phyloP scores from a whole-genome alignment of 1,139 yeast genomes.

The Pichia sp. region DNA sequence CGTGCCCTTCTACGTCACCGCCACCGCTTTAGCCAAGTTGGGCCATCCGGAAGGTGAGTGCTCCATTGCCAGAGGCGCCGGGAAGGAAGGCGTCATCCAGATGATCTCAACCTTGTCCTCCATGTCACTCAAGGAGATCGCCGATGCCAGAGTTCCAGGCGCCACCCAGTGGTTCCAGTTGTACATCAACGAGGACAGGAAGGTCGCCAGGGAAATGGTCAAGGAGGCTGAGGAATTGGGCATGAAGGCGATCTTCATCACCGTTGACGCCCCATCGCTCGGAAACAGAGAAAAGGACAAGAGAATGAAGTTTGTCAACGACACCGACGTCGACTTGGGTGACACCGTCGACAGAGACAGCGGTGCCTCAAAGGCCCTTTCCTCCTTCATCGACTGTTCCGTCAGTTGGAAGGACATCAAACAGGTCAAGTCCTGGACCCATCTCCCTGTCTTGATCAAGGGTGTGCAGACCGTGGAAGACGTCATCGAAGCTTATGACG shows the following conservation, averaged over 20 bases:
- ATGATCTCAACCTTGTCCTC: conserved; percentile 82
- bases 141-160: conserved; percentile 49
- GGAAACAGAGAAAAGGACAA: conserved; percentile 80
- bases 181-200: conserved; percentile 73
- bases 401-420: conserved; percentile 61
- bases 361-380: conserved; percentile 86
- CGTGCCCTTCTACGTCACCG: conserved; percentile 73
- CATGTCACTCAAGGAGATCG: conserved; percentile 70
- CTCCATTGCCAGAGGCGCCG: conserved; percentile 71
- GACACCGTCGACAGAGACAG: conserved; percentile 57
- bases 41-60: conserved; percentile 83
- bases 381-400: conserved; percentile 80
- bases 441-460: conserved; percentile 61
- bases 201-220: conserved; percentile 55
- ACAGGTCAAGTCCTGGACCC: conserved; percentile 53
- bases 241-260: conserved; percentile 72
- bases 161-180: conserved; percentile 87
- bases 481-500: conserved; percentile 57
- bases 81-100: conserved; percentile 62
- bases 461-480: conserved; percentile 72
- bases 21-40: conserved; percentile 76
- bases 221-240: conserved; percentile 73
- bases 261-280: conserved; percentile 91
- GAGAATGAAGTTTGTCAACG: conserved; percentile 58
- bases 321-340: conserved; percentile 40